Evolutionary conservation across 345 rosid genomes (phyloP).

Genomic region (Salix suchowensis): DNA sequence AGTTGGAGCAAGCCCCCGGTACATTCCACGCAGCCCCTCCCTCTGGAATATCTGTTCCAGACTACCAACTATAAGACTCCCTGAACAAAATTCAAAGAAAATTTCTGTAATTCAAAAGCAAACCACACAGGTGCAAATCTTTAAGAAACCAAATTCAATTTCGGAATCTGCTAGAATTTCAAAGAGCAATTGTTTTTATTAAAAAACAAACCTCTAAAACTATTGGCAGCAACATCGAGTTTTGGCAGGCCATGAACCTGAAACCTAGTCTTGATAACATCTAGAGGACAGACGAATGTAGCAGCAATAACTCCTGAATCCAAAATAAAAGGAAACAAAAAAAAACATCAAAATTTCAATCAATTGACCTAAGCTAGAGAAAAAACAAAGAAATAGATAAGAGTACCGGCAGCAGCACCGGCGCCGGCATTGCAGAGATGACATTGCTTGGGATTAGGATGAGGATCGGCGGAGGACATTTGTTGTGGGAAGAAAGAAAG

Average conservation of each 20-base stretch:
- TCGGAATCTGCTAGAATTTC: not conserved
- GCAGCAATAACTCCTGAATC: slow-evolving; percentile 73
- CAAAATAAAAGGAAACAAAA: not conserved
- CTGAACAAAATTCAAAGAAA: slow-evolving; percentile 29
- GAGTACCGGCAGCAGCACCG: slow-evolving; percentile 81
- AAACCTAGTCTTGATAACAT: slow-evolving; percentile 87
- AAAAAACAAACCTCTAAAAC: slow-evolving; percentile 37
- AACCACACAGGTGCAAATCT: not conserved
- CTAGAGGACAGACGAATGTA: slow-evolving; percentile 84
- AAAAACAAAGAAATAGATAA: not conserved
- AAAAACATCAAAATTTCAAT: not conserved
- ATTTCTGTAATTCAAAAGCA: not conserved
- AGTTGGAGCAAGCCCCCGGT: slow-evolving; percentile 74
- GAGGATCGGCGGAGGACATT: slow-evolving; percentile 43
- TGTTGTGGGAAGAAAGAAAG: slow-evolving; percentile 15
- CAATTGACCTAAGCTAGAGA: not conserved
- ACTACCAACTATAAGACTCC: slow-evolving; percentile 78
- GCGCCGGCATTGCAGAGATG: slow-evolving; percentile 83
- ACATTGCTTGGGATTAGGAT: slow-evolving; percentile 34
- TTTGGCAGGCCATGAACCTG: slow-evolving; percentile 80
- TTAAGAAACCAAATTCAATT: not conserved
- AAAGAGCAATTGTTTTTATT: not conserved
- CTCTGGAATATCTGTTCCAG: slow-evolving; percentile 57
- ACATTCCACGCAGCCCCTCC: slow-evolving; percentile 80
- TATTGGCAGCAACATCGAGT: slow-evolving; percentile 26